phyloP scores from a whole-genome alignment of 1,284 basidiomycete genomes.

The Xerocomus minutiporus region DNA sequence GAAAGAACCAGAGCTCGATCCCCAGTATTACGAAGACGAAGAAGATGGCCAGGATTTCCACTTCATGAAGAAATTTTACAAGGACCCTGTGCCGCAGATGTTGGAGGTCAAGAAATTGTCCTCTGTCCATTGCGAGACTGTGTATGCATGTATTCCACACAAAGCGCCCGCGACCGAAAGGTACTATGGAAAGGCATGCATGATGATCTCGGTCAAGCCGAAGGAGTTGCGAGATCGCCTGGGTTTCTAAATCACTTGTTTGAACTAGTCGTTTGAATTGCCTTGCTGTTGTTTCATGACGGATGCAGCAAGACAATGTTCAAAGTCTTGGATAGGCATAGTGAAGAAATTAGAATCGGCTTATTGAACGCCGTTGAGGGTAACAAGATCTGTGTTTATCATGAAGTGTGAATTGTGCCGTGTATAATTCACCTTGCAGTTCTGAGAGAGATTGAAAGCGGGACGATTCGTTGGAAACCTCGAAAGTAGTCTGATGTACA shows the following conservation, averaged over 20 bases:
- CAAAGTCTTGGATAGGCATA: no score
- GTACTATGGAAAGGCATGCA: background rate
- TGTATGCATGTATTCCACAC: background rate
- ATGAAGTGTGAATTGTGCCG: no score
- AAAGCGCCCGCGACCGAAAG: background rate
- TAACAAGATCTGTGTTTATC: no score
- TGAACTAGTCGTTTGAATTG: no score
- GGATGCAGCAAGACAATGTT: no score
- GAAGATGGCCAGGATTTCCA: fast-evolving
- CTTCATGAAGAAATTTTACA: background rate
- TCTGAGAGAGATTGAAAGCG: no score
- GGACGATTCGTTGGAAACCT: no score
- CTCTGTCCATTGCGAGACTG: background rate
- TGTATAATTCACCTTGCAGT: no score
- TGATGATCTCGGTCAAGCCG: constrained; percentile 4
- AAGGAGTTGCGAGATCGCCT: background rate
- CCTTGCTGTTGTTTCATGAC: no score
- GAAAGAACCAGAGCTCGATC: background rate
- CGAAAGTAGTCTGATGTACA: no score
- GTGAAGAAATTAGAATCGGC: no score
- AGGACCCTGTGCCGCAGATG: background rate
- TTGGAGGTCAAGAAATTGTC: constrained; percentile 1
- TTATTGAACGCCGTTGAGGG: no score
- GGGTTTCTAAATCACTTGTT: background rate
- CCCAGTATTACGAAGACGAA: background rate